These are phyloP conservation scores for Leccinum variicolor DNA, from an alignment of 768 basidiomycete species.

Conservation along the genomic window DNA sequence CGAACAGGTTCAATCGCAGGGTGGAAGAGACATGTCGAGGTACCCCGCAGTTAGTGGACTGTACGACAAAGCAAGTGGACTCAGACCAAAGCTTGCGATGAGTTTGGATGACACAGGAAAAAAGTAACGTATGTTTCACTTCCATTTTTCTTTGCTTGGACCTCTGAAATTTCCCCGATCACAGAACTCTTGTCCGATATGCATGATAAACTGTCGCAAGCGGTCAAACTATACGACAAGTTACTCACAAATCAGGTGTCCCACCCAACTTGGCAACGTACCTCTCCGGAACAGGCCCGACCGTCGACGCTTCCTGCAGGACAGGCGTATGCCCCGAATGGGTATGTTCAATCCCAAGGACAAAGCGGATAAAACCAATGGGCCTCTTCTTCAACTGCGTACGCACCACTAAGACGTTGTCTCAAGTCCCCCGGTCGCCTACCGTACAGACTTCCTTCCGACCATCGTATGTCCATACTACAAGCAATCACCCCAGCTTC, in stretches of 20 bases:
- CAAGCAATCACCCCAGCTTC: slow-evolving; percentile 11
- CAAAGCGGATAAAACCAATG: slow-evolving; percentile 34
- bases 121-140: slow-evolving; percentile 69
- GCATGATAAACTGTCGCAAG: no score
- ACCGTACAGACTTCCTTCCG: slow-evolving; percentile 28
- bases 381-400: slow-evolving; percentile 20
- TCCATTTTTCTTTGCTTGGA: not conserved
- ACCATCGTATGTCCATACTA: slow-evolving; percentile 25
- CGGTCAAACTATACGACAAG: slow-evolving; percentile 88
- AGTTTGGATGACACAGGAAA: slow-evolving; percentile 80
- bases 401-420: slow-evolving; percentile 13
- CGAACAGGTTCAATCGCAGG: slow-evolving; percentile 76
- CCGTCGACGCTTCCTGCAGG: slow-evolving; percentile 27
- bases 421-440: slow-evolving; percentile 28
- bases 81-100: slow-evolving; percentile 79
- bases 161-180: not conserved
- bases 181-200: slow-evolving; percentile 83
- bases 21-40: slow-evolving; percentile 71
- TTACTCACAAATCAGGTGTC: slow-evolving; percentile 81
- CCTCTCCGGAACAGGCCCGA: slow-evolving; percentile 19
- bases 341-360: slow-evolving; percentile 30
- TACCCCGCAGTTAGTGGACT: slow-evolving; percentile 84
- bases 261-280: slow-evolving; percentile 59
- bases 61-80: slow-evolving; percentile 74
- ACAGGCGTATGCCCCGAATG: slow-evolving; percentile 19